Percentiles rank a stretch among this genome's conserved stretches.
Evolutionary conservation across 1,284 basidiomycete genomes (phyloP).

Genomic region (Apiotrichum brassicae): DNA sequence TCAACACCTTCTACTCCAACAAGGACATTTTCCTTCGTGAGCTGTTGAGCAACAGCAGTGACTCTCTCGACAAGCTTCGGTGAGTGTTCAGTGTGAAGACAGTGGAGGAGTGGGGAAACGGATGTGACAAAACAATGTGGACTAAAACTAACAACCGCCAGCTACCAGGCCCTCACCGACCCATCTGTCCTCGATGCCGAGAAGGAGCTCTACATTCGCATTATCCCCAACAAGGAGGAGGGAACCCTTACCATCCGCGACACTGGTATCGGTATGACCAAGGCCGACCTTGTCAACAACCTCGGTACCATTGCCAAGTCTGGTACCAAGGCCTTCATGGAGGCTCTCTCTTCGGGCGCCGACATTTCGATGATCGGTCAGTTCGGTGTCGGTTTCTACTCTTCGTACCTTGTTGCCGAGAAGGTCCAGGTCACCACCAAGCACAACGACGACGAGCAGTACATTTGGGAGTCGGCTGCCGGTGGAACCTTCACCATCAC

Average conservation of each 20-base stretch:
- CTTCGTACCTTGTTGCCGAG: constrained; percentile 97
- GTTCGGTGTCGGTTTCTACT: constrained; percentile 98
- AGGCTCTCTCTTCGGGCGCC: constrained; percentile 79
- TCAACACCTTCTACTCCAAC: constrained; percentile 18
- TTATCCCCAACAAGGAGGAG: constrained; percentile 92
- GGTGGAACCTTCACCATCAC: constrained; percentile 99
- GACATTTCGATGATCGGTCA: constrained; percentile 72
- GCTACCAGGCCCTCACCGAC: constrained; percentile 80
- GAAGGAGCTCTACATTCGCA: constrained; percentile 87
- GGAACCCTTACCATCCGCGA: constrained; percentile 88
- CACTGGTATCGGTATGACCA: constrained; percentile 98
- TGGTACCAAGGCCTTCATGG: constrained; percentile 79
- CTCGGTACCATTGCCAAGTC: constrained; percentile 96
- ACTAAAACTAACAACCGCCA: too few relatives aligned
- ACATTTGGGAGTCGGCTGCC: constrained; percentile 99
- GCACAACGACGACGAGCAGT: constrained; percentile 99
- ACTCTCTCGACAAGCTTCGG: constrained; percentile 96
- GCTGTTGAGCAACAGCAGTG: constrained; percentile 56
- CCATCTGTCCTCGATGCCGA: constrained; percentile 75
- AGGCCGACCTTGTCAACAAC: constrained; percentile 59
- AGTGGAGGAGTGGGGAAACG: too few relatives aligned
- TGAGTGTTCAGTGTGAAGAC: too few relatives aligned
- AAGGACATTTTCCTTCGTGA: constrained; percentile 47
- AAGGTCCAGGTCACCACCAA: constrained; percentile 98
- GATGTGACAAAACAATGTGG: too few relatives aligned